phyloP scores from a whole-genome alignment of 106 monocot genomes.

The Phalaenopsis equestris region DNA sequence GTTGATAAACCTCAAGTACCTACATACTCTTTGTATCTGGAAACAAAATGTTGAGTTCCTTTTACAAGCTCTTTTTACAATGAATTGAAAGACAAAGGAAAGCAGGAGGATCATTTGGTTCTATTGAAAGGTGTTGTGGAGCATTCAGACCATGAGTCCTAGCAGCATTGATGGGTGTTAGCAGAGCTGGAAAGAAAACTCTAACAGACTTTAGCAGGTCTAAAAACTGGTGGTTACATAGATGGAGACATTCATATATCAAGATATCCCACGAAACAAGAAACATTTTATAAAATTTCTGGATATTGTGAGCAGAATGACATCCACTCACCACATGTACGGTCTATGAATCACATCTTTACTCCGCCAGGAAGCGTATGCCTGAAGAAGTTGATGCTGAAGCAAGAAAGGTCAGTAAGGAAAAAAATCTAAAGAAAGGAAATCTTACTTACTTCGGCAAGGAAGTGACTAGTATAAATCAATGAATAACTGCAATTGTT shows the following conservation, averaged over 20 bases:
- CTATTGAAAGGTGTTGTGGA: conserved; percentile 22
- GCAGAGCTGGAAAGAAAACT: conserved; percentile 26
- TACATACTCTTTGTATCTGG: neutral
- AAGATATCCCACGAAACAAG: conserved; percentile 28
- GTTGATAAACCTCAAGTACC: neutral
- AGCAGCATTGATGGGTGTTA: conserved; percentile 24
- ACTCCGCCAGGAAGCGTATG: conserved; percentile 24
- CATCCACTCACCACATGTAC: conserved; percentile 27
- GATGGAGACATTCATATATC: conserved; percentile 20
- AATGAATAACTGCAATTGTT: conserved; percentile 19
- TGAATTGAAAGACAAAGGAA: conserved; percentile 26
- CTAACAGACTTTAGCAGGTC: conserved; percentile 27
- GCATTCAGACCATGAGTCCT: conserved; percentile 30
- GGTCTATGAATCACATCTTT: conserved; percentile 23
- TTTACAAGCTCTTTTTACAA: neutral
- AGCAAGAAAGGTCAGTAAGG: conserved; percentile 11
- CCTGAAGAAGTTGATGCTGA: conserved; percentile 22
- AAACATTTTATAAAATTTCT: conserved; percentile 24
- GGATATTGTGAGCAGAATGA: conserved; percentile 31
- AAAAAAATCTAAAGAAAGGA: neutral
- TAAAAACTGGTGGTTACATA: conserved; percentile 26
- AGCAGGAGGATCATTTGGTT: conserved; percentile 12
- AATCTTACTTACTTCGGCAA: neutral
- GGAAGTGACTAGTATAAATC: neutral
- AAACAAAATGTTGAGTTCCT: neutral